These are phyloP conservation scores for Paraphoma sp. DNA, from an alignment of 2,329 filamentous ascomycete genomes.

Conservation along the genomic window DNA sequence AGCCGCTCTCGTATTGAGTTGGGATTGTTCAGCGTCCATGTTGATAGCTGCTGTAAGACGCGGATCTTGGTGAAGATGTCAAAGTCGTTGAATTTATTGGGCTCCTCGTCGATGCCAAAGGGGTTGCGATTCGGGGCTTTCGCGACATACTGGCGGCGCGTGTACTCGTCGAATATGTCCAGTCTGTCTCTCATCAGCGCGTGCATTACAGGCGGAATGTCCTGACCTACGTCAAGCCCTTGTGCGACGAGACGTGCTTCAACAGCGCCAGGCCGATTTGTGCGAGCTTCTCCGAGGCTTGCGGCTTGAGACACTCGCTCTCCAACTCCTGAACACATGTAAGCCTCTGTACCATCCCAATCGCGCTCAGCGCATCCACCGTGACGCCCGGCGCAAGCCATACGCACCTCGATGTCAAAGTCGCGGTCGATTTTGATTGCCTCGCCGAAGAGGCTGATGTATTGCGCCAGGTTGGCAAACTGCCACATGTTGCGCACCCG, in stretches of 20 bases:
- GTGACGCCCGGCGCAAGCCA: conserved; percentile 24
- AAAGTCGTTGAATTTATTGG: conserved; percentile 78
- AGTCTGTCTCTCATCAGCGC: conserved; percentile 59
- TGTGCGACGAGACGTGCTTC: conserved; percentile 92
- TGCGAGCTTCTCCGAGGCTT: conserved; percentile 73
- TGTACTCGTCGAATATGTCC: conserved; percentile 92
- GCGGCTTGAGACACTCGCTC: conserved; percentile 81
- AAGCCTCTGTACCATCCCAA: conserved; percentile 29
- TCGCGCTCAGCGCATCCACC: conserved; percentile 16
- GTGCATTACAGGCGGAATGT: neutral
- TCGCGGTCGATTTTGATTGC: conserved; percentile 88
- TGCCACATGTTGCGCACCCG: conserved; percentile 91
- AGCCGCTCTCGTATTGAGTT: conserved; percentile 88
- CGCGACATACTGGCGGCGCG: conserved; percentile 83
- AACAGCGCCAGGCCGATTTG: conserved; percentile 86
- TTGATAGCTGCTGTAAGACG: conserved; percentile 85
- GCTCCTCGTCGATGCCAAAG: conserved; percentile 78
- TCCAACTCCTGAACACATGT: conserved; percentile 75
- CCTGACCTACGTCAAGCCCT: conserved; percentile 80
- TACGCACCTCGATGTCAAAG: conserved; percentile 83
- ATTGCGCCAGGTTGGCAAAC: conserved; percentile 92
- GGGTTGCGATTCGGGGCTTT: conserved; percentile 83
- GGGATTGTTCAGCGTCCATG: conserved; percentile 87
- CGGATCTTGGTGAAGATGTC: conserved; percentile 82
- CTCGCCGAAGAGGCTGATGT: conserved; percentile 88